Base-by-base conservation (phyloP, 108 stramenopile species). In the Cyclotella kingstonii region DNA sequence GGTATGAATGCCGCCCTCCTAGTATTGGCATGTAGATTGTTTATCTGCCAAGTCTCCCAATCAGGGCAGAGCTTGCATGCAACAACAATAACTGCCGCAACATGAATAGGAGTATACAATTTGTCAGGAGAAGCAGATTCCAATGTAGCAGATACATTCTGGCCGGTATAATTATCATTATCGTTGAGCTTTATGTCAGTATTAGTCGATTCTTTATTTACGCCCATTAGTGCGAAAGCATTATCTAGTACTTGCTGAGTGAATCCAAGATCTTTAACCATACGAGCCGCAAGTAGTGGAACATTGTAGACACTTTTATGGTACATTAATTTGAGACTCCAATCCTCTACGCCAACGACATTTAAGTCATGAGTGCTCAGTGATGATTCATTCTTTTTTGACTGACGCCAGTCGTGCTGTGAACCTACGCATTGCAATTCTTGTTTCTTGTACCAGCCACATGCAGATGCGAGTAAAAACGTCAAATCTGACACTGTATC, bases 211-310 rank as follows among this genome's bases (percentile, higher is more conserved):
- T 33, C 36, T 18, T 21, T 2, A 48, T 42, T 22, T 30, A 68
- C 26, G 35, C 84, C 84, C 68, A 81, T 76, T 8, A 80, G 26
- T 9, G 79, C 61, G 31, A 87, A 51, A 5, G 80, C 54, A 42
- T 71, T 77, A 28, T 83, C 64, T 19, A 81, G 52, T 19, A 87
- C 75, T 45, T 27, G 11, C 63, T 87, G 80, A 43, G 59, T 68
- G 33, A 87, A 68, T 10, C 82, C 84, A 8, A 87, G 42, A 35
- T 81, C 72, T 42, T 76, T 54, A 0, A 84, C 74, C 47, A 83
- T 55, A 7, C 79, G 64, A 41, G 68, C 77, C 26, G 69, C 27
- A 0, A 79, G 36, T 2, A 83, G 44, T 17, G 84, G 82, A 2
- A 81, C 66, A 56, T 53, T 65, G 61, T 42, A 81, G 33, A 63